Evolutionary conservation across 108 stramenopile genomes (phyloP), one percentile per base, ranked within the genome.

Genomic region (Skeletonema potamos): DNA sequence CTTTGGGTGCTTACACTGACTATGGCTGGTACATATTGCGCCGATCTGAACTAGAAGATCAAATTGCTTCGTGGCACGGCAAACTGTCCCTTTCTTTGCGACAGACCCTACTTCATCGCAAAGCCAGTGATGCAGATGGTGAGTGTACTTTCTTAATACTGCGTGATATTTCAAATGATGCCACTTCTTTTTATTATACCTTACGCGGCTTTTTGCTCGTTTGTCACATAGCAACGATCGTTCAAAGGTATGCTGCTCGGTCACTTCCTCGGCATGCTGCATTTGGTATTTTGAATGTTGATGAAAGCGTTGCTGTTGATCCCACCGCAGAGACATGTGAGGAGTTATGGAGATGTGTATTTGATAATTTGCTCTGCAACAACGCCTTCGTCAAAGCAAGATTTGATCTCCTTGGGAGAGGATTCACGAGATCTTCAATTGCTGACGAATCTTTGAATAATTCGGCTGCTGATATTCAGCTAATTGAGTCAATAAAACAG

Each of bases 1-100:
- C 78, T 26, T 61, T 69, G 5, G 54, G 37, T 44, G 55, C 74
- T 29, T 79, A 79, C 30, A 56, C 48, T 13, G 73, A 74, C 15
- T 79, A 79, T 56, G 73, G 68, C 10, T 43, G 67, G 39, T 74
- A 79, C 57, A 56, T 74, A 41, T 55, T 74, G 27, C 34, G 33
- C 46, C 68, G 78, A 17, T 41, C 32, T 60, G 43, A 54, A 13
- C 12, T 70, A 7, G 67, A 74, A 39, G 61, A 56, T 4, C 26
- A 56, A 17, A 36, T 79, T 33, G 39, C 46, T 12, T 15, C 17
- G 1, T 79, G 78, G 78, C 78, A 79, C 43, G 64, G 60, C 22
- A 74, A 70, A 34, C 63, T 79, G 48, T 59, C 78, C 20, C 22
- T 34, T 11, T 33, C 54, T 27, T 37, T 79, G 30, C 36, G 54